Percentiles rank a stretch among this genome's conserved stretches.
Conservation (phyloP, 352 stramenopile genomes). For the Phytophthora quininea region DNA sequence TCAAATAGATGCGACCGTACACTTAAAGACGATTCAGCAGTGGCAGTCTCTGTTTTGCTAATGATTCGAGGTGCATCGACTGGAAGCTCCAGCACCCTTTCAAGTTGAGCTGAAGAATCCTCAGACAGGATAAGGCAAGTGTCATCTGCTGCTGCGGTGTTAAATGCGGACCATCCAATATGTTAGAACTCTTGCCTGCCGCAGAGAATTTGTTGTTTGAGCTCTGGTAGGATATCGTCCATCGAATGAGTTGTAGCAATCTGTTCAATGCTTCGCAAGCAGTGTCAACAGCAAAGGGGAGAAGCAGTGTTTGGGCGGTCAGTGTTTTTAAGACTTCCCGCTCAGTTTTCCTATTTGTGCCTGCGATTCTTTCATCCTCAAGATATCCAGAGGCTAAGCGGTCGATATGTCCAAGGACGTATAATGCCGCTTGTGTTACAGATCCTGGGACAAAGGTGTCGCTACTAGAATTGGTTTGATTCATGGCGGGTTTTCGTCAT, state of each 20-base stretch:
- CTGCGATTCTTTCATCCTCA: conserved; percentile 4
- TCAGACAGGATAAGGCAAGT: conserved; percentile 44
- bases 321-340: neutral
- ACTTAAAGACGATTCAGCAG: neutral
- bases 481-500: neutral
- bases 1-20: conserved; percentile 2
- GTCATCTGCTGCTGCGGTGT: conserved; percentile 23
- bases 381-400: conserved; percentile 43
- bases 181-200: conserved; percentile 1
- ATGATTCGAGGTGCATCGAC: neutral
- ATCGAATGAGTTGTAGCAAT: conserved; percentile 39
- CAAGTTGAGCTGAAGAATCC: conserved; percentile 55
- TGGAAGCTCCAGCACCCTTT: conserved; percentile 18
- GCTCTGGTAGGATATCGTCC: neutral
- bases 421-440: conserved; percentile 35
- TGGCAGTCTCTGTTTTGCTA: neutral
- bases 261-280: conserved; percentile 27
- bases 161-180: conserved; percentile 4
- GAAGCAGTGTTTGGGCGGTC: conserved; percentile 12
- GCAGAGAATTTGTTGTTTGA: conserved; percentile 9
- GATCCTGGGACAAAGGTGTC: conserved; percentile 60
- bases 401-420: conserved; percentile 54
- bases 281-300: conserved; percentile 54
- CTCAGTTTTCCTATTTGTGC: neutral
- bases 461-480: neutral